A percentile compares a stretch with the other conserved stretches of the same genome.
These are phyloP conservation scores for Spiraea crenata DNA, from an alignment of 331 rosid genomes.

Conservation along the genomic window DNA sequence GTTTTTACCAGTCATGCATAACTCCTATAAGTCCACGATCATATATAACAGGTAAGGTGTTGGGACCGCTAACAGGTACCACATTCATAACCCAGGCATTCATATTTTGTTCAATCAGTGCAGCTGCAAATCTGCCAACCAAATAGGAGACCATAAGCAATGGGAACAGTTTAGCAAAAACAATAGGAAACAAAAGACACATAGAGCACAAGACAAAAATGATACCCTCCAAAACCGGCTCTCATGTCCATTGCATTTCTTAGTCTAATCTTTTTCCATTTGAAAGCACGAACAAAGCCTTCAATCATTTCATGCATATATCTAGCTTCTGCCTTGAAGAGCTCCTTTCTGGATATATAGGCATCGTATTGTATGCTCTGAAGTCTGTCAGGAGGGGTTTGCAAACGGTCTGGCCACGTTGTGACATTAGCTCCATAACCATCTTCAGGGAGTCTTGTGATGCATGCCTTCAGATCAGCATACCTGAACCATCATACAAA, in stretches of 20 bases:
- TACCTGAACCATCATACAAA: conserved; percentile 55
- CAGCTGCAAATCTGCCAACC: conserved; percentile 82
- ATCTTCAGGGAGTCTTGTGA: conserved; percentile 70
- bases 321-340: conserved; percentile 81
- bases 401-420: conserved; percentile 81
- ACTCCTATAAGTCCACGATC: conserved; percentile 95
- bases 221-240: conserved; percentile 98
- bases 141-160: conserved; percentile 18
- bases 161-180: background rate
- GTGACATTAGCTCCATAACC: conserved; percentile 67
- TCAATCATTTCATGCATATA: conserved; percentile 68
- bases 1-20: conserved; percentile 79
- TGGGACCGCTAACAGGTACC: conserved; percentile 84
- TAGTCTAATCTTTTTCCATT: conserved; percentile 67
- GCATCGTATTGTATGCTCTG: conserved; percentile 79
- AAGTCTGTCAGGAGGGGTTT: conserved; percentile 79
- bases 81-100: conserved; percentile 97
- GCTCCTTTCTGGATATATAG: conserved; percentile 82
- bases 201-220: conserved; percentile 16
- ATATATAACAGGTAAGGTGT: conserved; percentile 91
- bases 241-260: conserved; percentile 97
- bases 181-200: background rate
- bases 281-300: conserved; percentile 49
- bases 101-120: conserved; percentile 50
- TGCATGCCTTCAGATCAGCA: conserved; percentile 73